Base-by-base conservation (phyloP, 2,329 filamentous ascomycete genomes). In the Fusarium chuoi region DNA sequence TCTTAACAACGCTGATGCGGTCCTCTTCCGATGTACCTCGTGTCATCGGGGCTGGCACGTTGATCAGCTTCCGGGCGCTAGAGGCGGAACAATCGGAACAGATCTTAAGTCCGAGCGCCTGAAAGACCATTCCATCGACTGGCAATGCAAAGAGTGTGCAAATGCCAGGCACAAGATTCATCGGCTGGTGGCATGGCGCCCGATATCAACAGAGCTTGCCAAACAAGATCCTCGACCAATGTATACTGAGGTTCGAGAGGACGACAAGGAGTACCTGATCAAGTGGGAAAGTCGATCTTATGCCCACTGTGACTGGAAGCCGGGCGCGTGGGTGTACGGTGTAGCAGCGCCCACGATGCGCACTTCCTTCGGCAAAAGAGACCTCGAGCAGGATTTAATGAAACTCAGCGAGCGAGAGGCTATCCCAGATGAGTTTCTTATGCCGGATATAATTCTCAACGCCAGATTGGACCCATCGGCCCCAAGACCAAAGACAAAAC, bases 181-280 rank as follows among this genome's bases (percentile, higher is more conserved):
- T 65, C 86, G 87, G n/a, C 82, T 99, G 11, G 91, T 98, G 60
- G 95, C 96, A 20, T 99, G 96, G 96, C 91, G 96, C 67, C 94
- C 94, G 1, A 81, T 85, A 1, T 30, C 88, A 6, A 54, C 45
- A 22, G 56, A 45, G 12, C 30, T 65, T 15, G 33, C 48, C 9
- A 48, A 73, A 5, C 44, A 68, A 26, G 54, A 65, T 24, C 62
- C 62, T 35, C 55, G 39, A 9, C 73, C 71, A 1, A 44, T 65
- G 15, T 81, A 71, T 44, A 82, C 84, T 17, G 92, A 96, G 78
- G 55, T 82, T 38, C 56, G 55, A 17, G 83, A 85, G 39, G 92
- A 94, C 62, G 87, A 93, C n/a, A 95, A 95, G 74, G 94, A 98
- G 75, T 99, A 98, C 78, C 88, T 99, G 6, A 84, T 99, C 76